Percentiles rank a stretch among this genome's conserved stretches.
Evolutionary conservation across 257 asterid genomes (phyloP).

Genomic region (Lycium barbarum): DNA sequence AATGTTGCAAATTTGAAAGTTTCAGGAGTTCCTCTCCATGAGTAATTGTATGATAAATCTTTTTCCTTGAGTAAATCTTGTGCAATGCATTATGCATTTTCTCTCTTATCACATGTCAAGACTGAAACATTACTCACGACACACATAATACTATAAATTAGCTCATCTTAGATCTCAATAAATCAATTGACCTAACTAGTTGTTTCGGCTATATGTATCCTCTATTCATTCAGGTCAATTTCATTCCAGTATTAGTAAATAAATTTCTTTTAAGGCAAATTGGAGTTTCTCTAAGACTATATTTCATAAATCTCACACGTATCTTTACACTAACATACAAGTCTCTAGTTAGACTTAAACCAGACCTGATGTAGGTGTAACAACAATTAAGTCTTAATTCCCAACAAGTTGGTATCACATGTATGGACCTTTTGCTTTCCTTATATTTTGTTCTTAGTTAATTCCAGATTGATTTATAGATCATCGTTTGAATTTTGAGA

Average conservation of each 20-base stretch:
- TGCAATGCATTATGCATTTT: not conserved
- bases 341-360: not conserved
- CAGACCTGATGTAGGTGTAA: not conserved
- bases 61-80: not conserved
- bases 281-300: not conserved
- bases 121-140: conserved; percentile 7
- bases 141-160: not conserved
- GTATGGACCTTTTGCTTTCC: not conserved
- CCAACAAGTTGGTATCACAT: not conserved
- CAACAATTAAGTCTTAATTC: not conserved
- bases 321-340: not conserved
- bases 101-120: conserved; percentile 7
- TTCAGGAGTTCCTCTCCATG: not conserved
- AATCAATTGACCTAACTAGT: not conserved
- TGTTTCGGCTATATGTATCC: not conserved
- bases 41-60: not conserved
- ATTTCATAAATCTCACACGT: not conserved
- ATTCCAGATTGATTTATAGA: conserved; percentile 11
- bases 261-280: not conserved
- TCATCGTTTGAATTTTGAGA: conserved; percentile 14
- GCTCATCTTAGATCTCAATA: not conserved
- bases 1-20: not conserved
- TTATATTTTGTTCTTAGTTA: not conserved
- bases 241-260: not conserved
- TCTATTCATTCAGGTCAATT: conserved; percentile 6